Evolutionary conservation across 345 rosid species (phyloP).

Genomic region (Adansonia digitata): DNA sequence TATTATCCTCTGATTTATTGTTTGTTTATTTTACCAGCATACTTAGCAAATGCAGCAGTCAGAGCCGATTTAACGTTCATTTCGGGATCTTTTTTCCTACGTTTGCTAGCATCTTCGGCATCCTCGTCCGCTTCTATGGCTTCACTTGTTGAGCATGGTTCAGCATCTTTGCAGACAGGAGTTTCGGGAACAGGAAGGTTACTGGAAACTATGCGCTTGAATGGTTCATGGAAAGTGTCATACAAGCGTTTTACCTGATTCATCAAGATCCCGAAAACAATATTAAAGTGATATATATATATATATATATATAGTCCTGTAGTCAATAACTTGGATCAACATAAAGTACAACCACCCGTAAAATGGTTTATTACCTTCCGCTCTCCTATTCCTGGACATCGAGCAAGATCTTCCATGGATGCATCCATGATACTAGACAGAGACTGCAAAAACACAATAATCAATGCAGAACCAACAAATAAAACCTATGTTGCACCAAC

Average conservation of each 20-base stretch:
- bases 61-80: constrained; percentile 62
- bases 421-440: constrained; percentile 86
- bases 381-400: constrained; percentile 94
- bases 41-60: constrained; percentile 67
- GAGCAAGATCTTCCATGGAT: constrained; percentile 89
- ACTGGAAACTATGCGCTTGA: constrained; percentile 59
- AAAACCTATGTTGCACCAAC: too few species aligned
- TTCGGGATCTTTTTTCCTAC: constrained; percentile 56
- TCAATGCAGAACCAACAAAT: not conserved
- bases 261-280: constrained; percentile 6
- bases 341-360: not conserved
- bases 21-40: constrained; percentile 39
- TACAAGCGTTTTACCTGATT: constrained; percentile 77
- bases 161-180: constrained; percentile 29
- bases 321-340: not conserved
- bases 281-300: too few species aligned
- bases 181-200: constrained; percentile 43
- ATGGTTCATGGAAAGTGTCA: constrained; percentile 93
- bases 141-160: constrained; percentile 34
- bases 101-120: constrained; percentile 41
- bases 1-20: constrained; percentile 13
- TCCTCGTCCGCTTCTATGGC: constrained; percentile 33
- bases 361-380: constrained; percentile 53
- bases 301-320: not conserved
- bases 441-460: constrained; percentile 43